phyloP scores from a whole-genome alignment of 306 rosid genomes.

The Vigna angularis region DNA sequence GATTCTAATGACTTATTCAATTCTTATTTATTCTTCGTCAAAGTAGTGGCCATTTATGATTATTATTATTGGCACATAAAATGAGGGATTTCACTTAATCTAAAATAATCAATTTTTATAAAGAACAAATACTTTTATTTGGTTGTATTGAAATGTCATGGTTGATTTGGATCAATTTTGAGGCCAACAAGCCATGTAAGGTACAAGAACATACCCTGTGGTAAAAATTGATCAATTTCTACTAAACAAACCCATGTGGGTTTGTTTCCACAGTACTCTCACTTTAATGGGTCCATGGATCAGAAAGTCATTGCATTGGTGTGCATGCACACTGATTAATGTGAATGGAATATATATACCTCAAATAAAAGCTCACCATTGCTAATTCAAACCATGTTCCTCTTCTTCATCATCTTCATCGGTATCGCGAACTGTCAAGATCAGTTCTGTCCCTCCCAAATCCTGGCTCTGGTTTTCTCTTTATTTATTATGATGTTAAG shows the following conservation, averaged over 20 bases:
- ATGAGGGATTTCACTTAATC: too few species aligned
- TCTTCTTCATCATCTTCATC: not conserved
- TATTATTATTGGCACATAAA: too few species aligned
- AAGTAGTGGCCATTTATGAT: too few species aligned
- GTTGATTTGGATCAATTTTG: conserved; percentile 24
- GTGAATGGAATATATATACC: not conserved
- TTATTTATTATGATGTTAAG: not conserved
- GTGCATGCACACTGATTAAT: conserved; percentile 9
- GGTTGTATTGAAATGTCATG: conserved; percentile 17
- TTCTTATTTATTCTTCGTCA: too few species aligned
- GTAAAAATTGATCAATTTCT: conserved; percentile 47
- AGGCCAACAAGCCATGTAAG: conserved; percentile 33
- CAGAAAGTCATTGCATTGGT: conserved; percentile 15
- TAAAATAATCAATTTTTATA: too few species aligned
- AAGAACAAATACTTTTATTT: not conserved
- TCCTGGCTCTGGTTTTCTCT: conserved; percentile 1
- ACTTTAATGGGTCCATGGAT: not conserved
- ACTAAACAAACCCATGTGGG: conserved; percentile 50
- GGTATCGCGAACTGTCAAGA: conserved; percentile 8
- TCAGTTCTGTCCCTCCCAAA: not conserved
- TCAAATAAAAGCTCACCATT: not conserved
- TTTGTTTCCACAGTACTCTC: conserved; percentile 39
- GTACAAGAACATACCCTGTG: conserved; percentile 35
- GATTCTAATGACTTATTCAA: too few species aligned
- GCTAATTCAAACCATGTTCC: not conserved